Evolutionary conservation across 169 alveolate species (phyloP).

Genomic region (Cytauxzoon felis): DNA sequence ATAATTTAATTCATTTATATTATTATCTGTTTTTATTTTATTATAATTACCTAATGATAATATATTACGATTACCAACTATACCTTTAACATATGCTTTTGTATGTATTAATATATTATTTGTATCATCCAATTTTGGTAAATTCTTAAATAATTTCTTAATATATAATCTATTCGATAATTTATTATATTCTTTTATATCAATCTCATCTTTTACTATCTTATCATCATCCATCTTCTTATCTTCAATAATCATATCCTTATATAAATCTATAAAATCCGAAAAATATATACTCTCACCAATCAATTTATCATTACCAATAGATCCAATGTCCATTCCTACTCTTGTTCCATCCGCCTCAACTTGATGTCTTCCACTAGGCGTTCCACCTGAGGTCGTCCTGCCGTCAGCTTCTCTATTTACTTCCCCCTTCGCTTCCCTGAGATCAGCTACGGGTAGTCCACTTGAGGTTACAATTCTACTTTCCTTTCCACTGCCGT

Average conservation of each 20-base stretch:
- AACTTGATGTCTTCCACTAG: background rate
- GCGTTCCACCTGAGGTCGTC: too few relatives aligned
- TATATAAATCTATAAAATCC: conserved; percentile 23
- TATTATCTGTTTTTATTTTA: conserved; percentile 27
- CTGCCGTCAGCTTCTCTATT: too few relatives aligned
- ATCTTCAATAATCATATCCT: conserved; percentile 12
- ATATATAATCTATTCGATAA: conserved; percentile 30
- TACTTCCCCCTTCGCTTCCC: too few relatives aligned
- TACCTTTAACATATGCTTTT: conserved; percentile 63
- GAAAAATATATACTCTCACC: conserved; percentile 11
- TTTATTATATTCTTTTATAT: background rate
- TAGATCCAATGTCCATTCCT: background rate
- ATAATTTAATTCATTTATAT: conserved; percentile 2
- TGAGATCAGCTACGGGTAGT: too few relatives aligned
- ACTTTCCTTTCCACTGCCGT: too few relatives aligned
- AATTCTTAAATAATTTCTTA: conserved; percentile 41
- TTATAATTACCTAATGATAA: conserved; percentile 50
- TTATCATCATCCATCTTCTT: background rate
- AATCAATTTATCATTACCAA: background rate
- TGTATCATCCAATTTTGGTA: conserved; percentile 55
- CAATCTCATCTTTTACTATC: background rate
- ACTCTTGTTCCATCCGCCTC: background rate
- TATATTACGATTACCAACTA: conserved; percentile 40
- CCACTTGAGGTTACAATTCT: too few relatives aligned
- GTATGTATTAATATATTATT: conserved; percentile 37